phyloP scores from a whole-genome alignment of 2,329 filamentous ascomycete genomes.

The Talaromyces sp. region DNA sequence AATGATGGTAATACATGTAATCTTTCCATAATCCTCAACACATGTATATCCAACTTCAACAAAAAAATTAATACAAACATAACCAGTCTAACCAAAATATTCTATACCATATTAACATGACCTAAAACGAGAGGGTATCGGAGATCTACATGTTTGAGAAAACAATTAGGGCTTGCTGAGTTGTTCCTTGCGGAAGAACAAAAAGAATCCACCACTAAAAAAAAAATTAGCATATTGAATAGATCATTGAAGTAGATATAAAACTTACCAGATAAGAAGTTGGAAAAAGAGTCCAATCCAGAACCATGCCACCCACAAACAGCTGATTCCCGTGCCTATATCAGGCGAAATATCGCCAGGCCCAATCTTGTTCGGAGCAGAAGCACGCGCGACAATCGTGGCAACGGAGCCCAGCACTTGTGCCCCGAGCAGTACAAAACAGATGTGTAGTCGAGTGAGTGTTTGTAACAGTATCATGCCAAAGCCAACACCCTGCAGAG shows the following conservation, averaged over 20 bases:
- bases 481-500: slow-evolving; percentile 61
- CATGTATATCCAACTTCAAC: not conserved
- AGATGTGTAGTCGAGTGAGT: slow-evolving; percentile 60
- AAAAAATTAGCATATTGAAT: not conserved
- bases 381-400: slow-evolving; percentile 58
- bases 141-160: not conserved
- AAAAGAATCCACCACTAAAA: slow-evolving; percentile 33
- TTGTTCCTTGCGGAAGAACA: slow-evolving; percentile 44
- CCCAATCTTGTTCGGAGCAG: slow-evolving; percentile 56
- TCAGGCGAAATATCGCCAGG: slow-evolving; percentile 61
- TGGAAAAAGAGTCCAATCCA: slow-evolving; percentile 58
- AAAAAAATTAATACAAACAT: not conserved
- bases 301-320: slow-evolving; percentile 51
- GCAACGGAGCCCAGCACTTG: slow-evolving; percentile 59
- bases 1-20: not conserved
- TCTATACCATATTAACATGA: not conserved
- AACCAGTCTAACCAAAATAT: not conserved
- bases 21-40: not conserved
- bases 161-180: slow-evolving; percentile 35
- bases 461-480: slow-evolving; percentile 65
- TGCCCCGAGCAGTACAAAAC: slow-evolving; percentile 55
- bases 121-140: not conserved
- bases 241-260: slow-evolving; percentile 26
- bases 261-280: slow-evolving; percentile 54
- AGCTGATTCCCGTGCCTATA: slow-evolving; percentile 45